A percentile compares a stretch with the other conserved stretches of the same genome.
phyloP scores from a whole-genome alignment of 225 moss, liverwort and hornwort species.

The Asterella californica region DNA sequence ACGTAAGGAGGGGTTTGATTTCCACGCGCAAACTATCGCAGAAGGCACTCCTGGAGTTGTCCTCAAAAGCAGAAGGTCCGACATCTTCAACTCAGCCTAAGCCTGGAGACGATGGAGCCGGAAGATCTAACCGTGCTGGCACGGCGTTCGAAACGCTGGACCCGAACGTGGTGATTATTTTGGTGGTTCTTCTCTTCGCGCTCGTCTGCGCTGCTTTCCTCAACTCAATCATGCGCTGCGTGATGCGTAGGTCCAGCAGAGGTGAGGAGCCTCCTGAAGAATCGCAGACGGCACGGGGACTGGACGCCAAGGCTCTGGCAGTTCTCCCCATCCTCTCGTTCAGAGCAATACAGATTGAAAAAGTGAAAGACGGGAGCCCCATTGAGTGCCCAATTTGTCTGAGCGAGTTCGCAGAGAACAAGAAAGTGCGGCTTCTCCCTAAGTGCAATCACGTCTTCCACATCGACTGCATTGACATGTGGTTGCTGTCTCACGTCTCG shows the following conservation, averaged over 20 bases:
- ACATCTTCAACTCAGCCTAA: neutral
- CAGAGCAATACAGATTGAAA: conserved; percentile 10
- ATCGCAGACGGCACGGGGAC: conserved; percentile 18
- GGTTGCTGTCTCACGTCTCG: conserved; percentile 75
- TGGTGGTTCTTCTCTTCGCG: conserved; percentile 42
- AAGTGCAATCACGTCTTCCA: conserved; percentile 88
- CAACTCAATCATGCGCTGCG: conserved; percentile 38
- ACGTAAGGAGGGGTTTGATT: neutral
- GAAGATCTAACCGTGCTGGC: neutral
- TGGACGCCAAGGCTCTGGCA: conserved; percentile 31
- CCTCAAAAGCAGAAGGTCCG: neutral
- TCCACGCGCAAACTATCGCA: neutral
- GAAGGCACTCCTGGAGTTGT: neutral
- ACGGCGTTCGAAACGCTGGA: conserved; percentile 20
- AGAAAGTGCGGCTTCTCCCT: conserved; percentile 65
- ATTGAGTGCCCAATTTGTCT: conserved; percentile 56
- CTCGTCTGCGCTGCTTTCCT: conserved; percentile 44
- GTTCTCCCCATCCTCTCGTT: conserved; percentile 33
- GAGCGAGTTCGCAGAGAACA: conserved; percentile 73
- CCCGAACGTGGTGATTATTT: conserved; percentile 38
- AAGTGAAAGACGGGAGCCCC: conserved; percentile 13
- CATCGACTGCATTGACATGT: conserved; percentile 80
- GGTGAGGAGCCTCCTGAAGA: neutral
- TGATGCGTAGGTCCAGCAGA: conserved; percentile 20
- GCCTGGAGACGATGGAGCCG: neutral